Conservation (phyloP, 2,329 filamentous ascomycete genomes). For the Bisporella sp. region DNA sequence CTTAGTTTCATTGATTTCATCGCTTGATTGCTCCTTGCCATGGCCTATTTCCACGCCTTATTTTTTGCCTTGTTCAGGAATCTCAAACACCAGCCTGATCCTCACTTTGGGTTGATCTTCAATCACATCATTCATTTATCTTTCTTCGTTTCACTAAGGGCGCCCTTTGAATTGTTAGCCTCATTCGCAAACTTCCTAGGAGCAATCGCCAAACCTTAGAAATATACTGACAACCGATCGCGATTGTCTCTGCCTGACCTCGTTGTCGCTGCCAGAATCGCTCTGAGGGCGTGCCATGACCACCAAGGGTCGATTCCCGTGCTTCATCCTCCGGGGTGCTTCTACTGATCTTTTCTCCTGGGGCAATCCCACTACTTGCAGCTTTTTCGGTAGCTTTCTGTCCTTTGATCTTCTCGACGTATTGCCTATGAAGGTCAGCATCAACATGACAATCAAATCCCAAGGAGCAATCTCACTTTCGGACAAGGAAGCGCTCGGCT, state of each 20-base stretch:
- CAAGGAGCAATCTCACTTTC: slow-evolving; percentile 53
- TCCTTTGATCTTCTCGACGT: slow-evolving; percentile 63
- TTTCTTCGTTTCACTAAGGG: slow-evolving; percentile 6
- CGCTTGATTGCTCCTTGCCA: too few relatives aligned
- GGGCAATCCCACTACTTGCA: slow-evolving; percentile 39
- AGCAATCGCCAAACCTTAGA: slow-evolving; percentile 30
- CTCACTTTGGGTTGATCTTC: not conserved
- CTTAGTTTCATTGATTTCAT: too few relatives aligned
- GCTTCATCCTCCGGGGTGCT: slow-evolving; percentile 59
- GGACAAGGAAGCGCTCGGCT: slow-evolving; percentile 70
- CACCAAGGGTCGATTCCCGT: slow-evolving; percentile 40
- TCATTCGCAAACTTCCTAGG: not conserved
- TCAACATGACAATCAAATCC: not conserved
- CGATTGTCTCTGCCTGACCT: slow-evolving; percentile 49
- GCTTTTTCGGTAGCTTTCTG: slow-evolving; percentile 42
- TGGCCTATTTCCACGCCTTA: slow-evolving; percentile 4
- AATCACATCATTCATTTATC: not conserved
- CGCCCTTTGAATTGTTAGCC: slow-evolving; percentile 8
- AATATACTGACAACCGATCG: slow-evolving; percentile 49
- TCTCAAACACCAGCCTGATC: too few relatives aligned
- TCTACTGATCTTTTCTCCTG: slow-evolving; percentile 57
- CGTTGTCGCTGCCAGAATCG: slow-evolving; percentile 59
- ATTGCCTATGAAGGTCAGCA: slow-evolving; percentile 19
- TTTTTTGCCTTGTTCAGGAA: slow-evolving; percentile 3
- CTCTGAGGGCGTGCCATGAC: slow-evolving; percentile 45